These are phyloP conservation scores for Moringa oleifera DNA, from an alignment of 345 rosid species.

Conservation along the genomic window DNA sequence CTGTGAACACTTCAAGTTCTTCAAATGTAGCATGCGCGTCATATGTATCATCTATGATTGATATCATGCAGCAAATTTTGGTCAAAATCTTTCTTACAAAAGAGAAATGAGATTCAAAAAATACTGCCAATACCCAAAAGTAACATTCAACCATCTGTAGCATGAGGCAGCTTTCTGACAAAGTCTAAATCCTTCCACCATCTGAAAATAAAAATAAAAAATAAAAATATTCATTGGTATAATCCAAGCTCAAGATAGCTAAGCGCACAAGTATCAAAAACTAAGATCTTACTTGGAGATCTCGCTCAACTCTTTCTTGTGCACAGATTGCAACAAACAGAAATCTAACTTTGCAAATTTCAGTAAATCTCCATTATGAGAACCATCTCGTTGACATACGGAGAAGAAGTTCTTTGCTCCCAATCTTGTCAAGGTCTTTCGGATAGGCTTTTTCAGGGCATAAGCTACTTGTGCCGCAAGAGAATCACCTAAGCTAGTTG, in stretches of 20 bases:
- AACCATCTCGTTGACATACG: constrained; percentile 10
- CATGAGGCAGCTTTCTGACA: constrained; percentile 11
- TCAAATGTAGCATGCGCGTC: constrained; percentile 31
- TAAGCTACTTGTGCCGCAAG: constrained; percentile 9
- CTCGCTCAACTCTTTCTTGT: constrained; percentile 19
- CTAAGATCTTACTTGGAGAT: constrained; percentile 9
- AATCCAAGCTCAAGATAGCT: too few relatives aligned
- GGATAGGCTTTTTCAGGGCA: constrained; percentile 20
- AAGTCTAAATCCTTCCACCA: constrained; percentile 28
- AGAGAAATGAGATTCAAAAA: constrained; percentile 15
- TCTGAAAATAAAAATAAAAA: constrained; percentile 8
- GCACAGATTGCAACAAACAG: constrained; percentile 17
- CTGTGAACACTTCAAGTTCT: constrained; percentile 20
- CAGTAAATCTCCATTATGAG: constrained; percentile 9
- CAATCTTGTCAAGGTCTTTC: constrained; percentile 13
- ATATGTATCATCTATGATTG: constrained; percentile 16
- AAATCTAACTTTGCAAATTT: constrained; percentile 35
- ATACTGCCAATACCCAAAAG: constrained; percentile 16
- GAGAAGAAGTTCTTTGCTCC: constrained; percentile 22
- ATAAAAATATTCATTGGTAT: background rate
- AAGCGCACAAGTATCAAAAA: background rate
- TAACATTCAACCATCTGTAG: background rate
- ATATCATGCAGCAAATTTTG: constrained; percentile 11
- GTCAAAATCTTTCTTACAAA: constrained; percentile 13
- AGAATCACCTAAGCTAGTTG: background rate